Percentiles rank a stretch among this genome's conserved stretches.
Conservation (phyloP, 2,329 filamentous ascomycete genomes). For the Sporothrix curviconia region DNA sequence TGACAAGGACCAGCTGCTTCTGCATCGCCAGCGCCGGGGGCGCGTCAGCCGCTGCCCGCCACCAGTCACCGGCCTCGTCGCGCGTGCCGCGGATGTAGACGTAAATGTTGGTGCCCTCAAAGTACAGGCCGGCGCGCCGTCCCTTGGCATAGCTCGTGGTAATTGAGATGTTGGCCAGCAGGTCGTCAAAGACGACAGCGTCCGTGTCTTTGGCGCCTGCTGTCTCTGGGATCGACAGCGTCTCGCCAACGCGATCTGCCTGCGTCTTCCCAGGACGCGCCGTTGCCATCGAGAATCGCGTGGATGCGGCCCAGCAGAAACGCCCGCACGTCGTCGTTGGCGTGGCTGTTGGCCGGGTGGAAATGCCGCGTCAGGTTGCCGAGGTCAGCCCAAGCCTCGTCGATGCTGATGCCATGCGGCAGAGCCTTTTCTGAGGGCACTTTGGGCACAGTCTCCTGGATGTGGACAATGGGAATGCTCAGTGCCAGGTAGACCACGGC, state of each 20-base stretch:
- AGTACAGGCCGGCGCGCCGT: constrained; percentile 56
- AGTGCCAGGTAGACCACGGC: constrained; percentile 71
- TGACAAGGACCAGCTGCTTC: constrained; percentile 78
- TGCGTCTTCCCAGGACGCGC: constrained; percentile 41
- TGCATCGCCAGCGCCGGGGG: constrained; percentile 31
- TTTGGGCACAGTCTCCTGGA: constrained; percentile 69
- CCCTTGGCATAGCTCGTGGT: constrained; percentile 31
- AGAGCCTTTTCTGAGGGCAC: constrained; percentile 46
- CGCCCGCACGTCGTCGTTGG: constrained; percentile 72
- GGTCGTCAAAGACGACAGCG: constrained; percentile 67
- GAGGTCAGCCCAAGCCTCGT: constrained; percentile 81
- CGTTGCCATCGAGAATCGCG: constrained; percentile 60
- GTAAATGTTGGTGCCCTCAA: constrained; percentile 87
- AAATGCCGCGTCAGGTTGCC: constrained; percentile 65
- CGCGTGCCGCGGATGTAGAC: constrained; percentile 81
- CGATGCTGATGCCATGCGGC: constrained; percentile 66
- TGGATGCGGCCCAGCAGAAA: constrained; percentile 69
- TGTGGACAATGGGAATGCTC: constrained; percentile 61
- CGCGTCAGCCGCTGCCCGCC: constrained; percentile 36
- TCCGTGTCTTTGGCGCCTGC: constrained; percentile 21
- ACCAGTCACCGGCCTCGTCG: constrained; percentile 69
- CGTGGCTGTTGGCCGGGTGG: constrained; percentile 82
- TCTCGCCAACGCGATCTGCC: constrained; percentile 11
- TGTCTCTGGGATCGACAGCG: not conserved
- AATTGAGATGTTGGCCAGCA: constrained; percentile 69